Base-by-base conservation (phyloP, 495 filamentous ascomycete genomes). In the Penicillium desertorum region DNA sequence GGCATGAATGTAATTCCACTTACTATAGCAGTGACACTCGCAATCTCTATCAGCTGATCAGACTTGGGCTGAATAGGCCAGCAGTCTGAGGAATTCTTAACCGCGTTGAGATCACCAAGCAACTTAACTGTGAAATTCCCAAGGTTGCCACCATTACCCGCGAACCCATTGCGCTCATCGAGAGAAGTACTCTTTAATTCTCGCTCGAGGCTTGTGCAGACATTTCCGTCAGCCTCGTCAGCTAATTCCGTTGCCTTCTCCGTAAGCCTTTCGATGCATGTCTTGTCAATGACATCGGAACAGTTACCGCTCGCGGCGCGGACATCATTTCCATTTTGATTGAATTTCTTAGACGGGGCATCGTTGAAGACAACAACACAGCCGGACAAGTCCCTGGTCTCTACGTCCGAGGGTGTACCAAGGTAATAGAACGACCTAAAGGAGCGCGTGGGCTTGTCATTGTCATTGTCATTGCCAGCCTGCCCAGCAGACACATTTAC, bases 271-370 rank as follows among this genome's bases (percentile, higher is more conserved):
- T 29, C n/a, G 12, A 47, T 47, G 45, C 45, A 47, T 29, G 29
- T 30, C 16, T 47, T 32, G 32, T 47, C 43, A 25, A 65, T 62
- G 5, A 65, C 56, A 37, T 62, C 62, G 20, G 59, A 51, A 29
- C 62, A 65, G 20, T 53, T 55, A 10, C 59, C 56, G 9, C 25
- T 56, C 5, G 59, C 48, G 17, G 59, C 52, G 1, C 45, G 52
- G 23, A 29, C 55, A 22, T 60, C 36, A 5, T 16, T 49, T 23
- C 30, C 17, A 17, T 36, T 49, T 11, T 22, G 8, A 4, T 49
- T 17, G 19, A 49, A 49, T n/a, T 36, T n/a, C 29, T 36, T 36
- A 1, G n/a, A 22, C n/a, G 46, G 30, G 5, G 46, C 4, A 22
- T 36, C 30, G 17, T 49, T 8, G 46, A 49, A 49, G 19, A 49